A percentile compares a stretch with the other conserved stretches of the same genome.
Evolutionary conservation across 345 rosid genomes (phyloP).

Genomic region (Aquilaria yunnanensis): DNA sequence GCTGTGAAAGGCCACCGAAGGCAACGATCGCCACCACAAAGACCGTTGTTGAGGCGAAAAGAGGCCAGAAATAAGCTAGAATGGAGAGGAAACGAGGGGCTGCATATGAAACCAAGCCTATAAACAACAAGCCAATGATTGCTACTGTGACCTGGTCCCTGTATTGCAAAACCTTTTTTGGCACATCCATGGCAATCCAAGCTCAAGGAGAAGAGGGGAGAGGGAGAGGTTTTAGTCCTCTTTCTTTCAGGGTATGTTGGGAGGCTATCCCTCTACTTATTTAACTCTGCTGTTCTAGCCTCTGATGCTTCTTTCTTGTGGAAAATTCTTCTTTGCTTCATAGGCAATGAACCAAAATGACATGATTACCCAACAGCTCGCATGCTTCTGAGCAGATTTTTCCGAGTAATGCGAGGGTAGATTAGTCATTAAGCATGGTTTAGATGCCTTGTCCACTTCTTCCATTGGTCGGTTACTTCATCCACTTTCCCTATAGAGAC

Average conservation of each 20-base stretch:
- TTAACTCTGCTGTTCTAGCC: background rate
- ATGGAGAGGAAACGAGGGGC: constrained; percentile 55
- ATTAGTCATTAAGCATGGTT: constrained; percentile 17
- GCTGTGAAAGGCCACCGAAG: constrained; percentile 58
- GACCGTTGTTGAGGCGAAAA: constrained; percentile 74
- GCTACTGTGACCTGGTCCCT: constrained; percentile 38
- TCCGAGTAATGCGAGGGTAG: background rate
- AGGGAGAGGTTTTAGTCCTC: background rate
- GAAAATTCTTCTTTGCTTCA: too few relatives aligned
- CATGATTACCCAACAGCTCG: background rate
- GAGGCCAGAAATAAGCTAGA: constrained; percentile 80
- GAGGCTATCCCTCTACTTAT: background rate
- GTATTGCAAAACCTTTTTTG: constrained; percentile 42
- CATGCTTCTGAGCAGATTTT: too few relatives aligned
- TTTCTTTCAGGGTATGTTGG: background rate
- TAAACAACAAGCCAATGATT: constrained; percentile 20
- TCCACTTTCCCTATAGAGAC: constrained; percentile 7
- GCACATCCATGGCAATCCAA: constrained; percentile 38
- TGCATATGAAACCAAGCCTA: constrained; percentile 35
- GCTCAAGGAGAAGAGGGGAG: background rate
- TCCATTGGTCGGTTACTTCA: constrained; percentile 36
- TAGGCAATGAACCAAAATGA: background rate
- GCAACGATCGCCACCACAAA: constrained; percentile 43
- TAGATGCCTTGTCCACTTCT: constrained; percentile 34
- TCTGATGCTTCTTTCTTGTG: background rate